Base-by-base conservation (phyloP, 805 yeast species). In the Saturnispora silvae region DNA sequence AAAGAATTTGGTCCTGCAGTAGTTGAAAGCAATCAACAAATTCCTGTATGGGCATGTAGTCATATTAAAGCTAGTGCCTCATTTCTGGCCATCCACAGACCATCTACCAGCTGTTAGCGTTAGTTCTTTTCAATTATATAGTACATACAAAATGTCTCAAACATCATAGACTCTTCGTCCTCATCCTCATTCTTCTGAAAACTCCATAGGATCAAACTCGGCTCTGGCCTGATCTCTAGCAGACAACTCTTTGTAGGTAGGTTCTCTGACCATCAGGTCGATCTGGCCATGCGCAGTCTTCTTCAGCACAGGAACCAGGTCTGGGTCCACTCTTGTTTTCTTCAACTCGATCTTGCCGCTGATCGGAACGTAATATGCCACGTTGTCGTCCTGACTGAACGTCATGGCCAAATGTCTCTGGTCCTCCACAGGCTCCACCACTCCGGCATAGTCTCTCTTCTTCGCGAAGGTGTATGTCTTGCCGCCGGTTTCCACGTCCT, bases 381-480 rank as follows among this genome's bases (percentile, higher is more conserved):
- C 65, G 19, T 64, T 60, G 23, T 72, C 59, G 33, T 70, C 71
- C 35, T 64, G 68, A 32, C 67, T 73, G 47, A 83, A 73, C 31
- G 76, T 70, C 33, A 87, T 61, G 1, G 81, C 75, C 44, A 87
- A 56, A 57, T 87, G 95, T 45, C 77, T 77, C 33, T 55, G 45
- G 4, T 41, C n/a, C 27, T 68, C 67, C 43, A 68, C 69, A 30
- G 65, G 57, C 33, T 61, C 65, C 49, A 64, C 62, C 41, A 70
- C 73, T 68, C 85, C 73, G 49, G 86, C 95, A 53, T 80, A 85
- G 56, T 87, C 95, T 58, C 85, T 78, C 32, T 68, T 59, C 51
- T 81, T 82, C 33, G 67, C 65, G 54, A 73, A 83, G 38, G 69
- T 64, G 57, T 64, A 81, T 35, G 60, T 56, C 18, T 41, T 26